These are phyloP conservation scores for Coemansia sp. DNA, from an alignment of 192 early-diverging fungal species.

Conservation along the genomic window DNA sequence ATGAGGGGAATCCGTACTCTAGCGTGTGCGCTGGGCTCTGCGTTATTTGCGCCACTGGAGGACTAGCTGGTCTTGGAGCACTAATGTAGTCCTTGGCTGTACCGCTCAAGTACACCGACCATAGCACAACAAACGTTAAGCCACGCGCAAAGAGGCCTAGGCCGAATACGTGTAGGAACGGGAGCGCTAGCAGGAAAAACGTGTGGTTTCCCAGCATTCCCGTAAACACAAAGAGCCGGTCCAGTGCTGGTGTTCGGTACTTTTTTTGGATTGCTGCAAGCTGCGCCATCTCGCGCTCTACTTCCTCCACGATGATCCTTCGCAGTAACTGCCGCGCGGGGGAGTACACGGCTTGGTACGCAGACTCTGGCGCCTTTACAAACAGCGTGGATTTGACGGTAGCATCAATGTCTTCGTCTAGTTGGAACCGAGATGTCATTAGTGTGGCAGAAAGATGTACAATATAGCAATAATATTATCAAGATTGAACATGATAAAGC, in stretches of 20 bases:
- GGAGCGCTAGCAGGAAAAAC: constrained; percentile 82
- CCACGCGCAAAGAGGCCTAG: constrained; percentile 63
- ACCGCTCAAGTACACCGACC: constrained; percentile 55
- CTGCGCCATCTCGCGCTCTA: constrained; percentile 44
- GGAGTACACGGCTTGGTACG: constrained; percentile 46
- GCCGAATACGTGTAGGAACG: constrained; percentile 80
- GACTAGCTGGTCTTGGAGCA: constrained; percentile 80
- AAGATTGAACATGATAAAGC: constrained; percentile 7
- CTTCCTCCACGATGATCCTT: constrained; percentile 28
- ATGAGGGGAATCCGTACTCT: constrained; percentile 93
- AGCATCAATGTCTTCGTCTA: constrained; percentile 49
- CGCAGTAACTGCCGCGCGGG: constrained; percentile 28
- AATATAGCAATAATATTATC: constrained; percentile 4
- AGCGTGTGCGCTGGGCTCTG: constrained; percentile 65
- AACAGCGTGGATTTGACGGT: constrained; percentile 6
- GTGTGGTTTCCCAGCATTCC: constrained; percentile 84
- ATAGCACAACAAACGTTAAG: constrained; percentile 48
- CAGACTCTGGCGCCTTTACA: constrained; percentile 37
- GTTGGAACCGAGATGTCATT: constrained; percentile 47
- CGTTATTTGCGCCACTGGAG: constrained; percentile 74
- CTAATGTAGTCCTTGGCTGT: constrained; percentile 76
- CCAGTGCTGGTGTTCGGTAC: constrained; percentile 49
- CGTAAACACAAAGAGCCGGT: constrained; percentile 68
- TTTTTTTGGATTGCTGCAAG: constrained; percentile 35
- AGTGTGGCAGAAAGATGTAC: not conserved